Conservation (phyloP, 225 moss, liverwort and hornwort species). For the Anthoceros angustus region DNA sequence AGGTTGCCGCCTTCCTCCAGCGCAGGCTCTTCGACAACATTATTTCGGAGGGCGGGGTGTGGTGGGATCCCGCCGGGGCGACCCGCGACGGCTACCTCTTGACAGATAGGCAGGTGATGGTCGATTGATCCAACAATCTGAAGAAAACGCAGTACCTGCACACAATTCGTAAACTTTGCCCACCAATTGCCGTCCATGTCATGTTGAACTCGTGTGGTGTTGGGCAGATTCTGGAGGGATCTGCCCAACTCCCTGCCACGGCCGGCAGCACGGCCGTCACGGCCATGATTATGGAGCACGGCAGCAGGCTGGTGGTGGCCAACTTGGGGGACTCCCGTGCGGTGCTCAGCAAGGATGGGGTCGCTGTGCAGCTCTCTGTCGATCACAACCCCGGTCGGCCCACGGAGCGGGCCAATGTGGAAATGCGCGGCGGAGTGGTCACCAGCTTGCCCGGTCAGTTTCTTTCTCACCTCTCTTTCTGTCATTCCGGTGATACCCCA, state of each 20-base stretch:
- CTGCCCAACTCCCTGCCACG: constrained; percentile 3
- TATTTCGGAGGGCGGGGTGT: constrained; percentile 35
- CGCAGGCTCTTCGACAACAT: constrained; percentile 50
- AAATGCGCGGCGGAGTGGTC: constrained; percentile 68
- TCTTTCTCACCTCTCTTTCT: not conserved
- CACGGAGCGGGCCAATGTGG: constrained; percentile 55
- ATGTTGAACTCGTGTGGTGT: not conserved
- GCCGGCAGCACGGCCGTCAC: constrained; percentile 86
- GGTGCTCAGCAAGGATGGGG: constrained; percentile 42
- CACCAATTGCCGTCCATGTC: not conserved
- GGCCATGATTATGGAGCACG: constrained; percentile 48
- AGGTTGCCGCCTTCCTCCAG: constrained; percentile 40
- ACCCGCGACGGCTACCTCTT: constrained; percentile 71
- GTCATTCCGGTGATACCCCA: not conserved
- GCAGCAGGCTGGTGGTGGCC: constrained; percentile 50
- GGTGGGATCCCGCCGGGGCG: constrained; percentile 59
- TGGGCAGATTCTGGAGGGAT: constrained; percentile 24
- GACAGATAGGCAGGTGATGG: constrained; percentile 32
- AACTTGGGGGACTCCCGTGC: constrained; percentile 83
- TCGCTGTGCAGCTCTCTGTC: constrained; percentile 53
- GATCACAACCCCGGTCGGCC: constrained; percentile 75
- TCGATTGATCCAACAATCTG: too few species aligned
- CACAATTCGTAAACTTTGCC: not conserved
- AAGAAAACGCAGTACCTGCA: too few species aligned
- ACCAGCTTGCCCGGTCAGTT: constrained; percentile 51